A percentile compares a stretch with the other conserved stretches of the same genome.
These are phyloP conservation scores for Pseudopyricularia cyperi DNA, from an alignment of 2,329 filamentous ascomycete species.

Conservation along the genomic window DNA sequence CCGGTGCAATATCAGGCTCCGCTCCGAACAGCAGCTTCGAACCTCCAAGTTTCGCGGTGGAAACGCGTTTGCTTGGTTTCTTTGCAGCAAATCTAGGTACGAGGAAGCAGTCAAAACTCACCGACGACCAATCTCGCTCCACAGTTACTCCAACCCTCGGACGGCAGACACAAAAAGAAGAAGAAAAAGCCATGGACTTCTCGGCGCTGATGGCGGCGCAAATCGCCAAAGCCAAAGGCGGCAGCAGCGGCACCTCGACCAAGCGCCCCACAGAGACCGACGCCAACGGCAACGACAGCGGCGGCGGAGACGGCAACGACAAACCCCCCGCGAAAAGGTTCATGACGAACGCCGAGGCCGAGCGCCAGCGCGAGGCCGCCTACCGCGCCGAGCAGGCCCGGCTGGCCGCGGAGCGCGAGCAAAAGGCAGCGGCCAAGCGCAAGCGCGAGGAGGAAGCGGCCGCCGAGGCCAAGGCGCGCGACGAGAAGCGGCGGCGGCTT, in stretches of 20 bases:
- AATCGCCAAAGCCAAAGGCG: constrained; percentile 66
- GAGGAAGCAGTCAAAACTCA: background rate
- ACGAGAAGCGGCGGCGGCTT: constrained; percentile 69
- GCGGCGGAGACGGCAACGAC: background rate
- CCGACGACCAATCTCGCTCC: no score
- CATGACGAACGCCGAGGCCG: constrained; percentile 70
- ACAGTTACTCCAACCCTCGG: no score
- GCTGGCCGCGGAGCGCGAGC: constrained; percentile 57
- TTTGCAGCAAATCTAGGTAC: no score
- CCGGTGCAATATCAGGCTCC: background rate
- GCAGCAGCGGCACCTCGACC: constrained; percentile 19
- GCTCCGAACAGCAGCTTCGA: background rate
- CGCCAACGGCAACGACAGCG: constrained; percentile 1
- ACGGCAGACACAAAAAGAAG: background rate
- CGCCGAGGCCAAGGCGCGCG: constrained; percentile 52
- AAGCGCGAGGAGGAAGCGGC: constrained; percentile 80
- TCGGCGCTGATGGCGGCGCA: constrained; percentile 85
- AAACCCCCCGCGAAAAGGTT: constrained; percentile 52
- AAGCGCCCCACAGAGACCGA: constrained; percentile 1
- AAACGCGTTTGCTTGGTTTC: no score
- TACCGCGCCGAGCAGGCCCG: constrained; percentile 74
- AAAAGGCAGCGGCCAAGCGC: constrained; percentile 64
- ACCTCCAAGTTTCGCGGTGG: no score
- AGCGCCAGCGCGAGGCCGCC: constrained; percentile 65
- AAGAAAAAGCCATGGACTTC: constrained; percentile 66